These are phyloP conservation scores for Pisolithus tinctorius DNA, from an alignment of 768 basidiomycete genomes.

Conservation along the genomic window DNA sequence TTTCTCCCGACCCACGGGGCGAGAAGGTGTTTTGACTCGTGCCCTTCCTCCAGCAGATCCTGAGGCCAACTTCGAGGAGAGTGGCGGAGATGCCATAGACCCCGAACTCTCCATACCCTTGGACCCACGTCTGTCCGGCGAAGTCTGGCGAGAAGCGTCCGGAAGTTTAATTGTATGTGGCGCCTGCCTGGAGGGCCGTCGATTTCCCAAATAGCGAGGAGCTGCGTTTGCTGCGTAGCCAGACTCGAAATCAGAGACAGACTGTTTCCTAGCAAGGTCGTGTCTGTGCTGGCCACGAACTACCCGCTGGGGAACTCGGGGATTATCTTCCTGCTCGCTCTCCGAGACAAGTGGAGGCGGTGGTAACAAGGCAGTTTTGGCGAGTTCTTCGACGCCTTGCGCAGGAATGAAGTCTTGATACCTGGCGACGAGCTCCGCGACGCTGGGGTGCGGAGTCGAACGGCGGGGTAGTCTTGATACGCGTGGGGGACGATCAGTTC, in stretches of 20 bases:
- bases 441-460: slow-evolving; percentile 48
- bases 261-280: slow-evolving; percentile 44
- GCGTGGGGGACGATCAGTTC: slow-evolving; percentile 20
- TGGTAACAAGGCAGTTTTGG: slow-evolving; percentile 64
- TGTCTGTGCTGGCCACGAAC: slow-evolving; percentile 44
- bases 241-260: slow-evolving; percentile 82
- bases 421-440: slow-evolving; percentile 80
- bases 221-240: slow-evolving; percentile 92
- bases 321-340: slow-evolving; percentile 66
- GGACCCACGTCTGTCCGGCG: slow-evolving; percentile 61
- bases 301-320: slow-evolving; percentile 26
- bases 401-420: slow-evolving; percentile 75
- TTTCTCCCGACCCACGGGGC: slow-evolving; percentile 31
- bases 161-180: slow-evolving; percentile 46
- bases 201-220: slow-evolving; percentile 57
- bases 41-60: slow-evolving; percentile 27
- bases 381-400: slow-evolving; percentile 63
- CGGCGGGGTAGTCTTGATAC: slow-evolving; percentile 62
- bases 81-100: slow-evolving; percentile 14
- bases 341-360: slow-evolving; percentile 54
- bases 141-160: slow-evolving; percentile 53
- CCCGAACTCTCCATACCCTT: slow-evolving; percentile 31
- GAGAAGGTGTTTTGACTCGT: slow-evolving; percentile 31
- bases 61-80: slow-evolving; percentile 19
- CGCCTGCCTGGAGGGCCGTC: slow-evolving; percentile 36